Evolutionary conservation across 495 filamentous ascomycete species (phyloP).

Genomic region (Aspergillus haitiensis): DNA sequence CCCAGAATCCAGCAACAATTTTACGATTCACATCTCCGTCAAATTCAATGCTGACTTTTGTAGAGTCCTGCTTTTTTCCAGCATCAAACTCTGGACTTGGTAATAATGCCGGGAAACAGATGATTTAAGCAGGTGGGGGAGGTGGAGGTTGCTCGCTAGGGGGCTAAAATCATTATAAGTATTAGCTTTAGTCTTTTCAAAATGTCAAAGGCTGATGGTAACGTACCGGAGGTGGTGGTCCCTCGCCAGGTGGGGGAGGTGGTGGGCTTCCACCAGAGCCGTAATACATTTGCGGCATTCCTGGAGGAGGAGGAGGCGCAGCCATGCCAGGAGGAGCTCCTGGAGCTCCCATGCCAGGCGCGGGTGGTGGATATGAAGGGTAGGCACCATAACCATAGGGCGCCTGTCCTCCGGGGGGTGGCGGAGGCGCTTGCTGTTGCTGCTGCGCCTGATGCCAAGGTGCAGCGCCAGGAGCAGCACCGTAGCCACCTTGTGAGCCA

Average conservation of each 20-base stretch:
- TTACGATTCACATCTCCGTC: not conserved
- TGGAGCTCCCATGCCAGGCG: constrained; percentile 61
- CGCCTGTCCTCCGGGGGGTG: constrained; percentile 49
- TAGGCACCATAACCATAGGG: constrained; percentile 57
- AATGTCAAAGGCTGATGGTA: not conserved
- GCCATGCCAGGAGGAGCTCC: constrained; percentile 64
- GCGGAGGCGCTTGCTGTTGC: constrained; percentile 57
- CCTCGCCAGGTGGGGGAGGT: constrained; percentile 56
- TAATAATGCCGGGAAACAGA: not conserved
- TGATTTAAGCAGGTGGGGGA: constrained; percentile 53
- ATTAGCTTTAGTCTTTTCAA: constrained; percentile 18
- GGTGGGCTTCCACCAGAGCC: constrained; percentile 66
- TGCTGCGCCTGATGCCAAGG: constrained; percentile 71
- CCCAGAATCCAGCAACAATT: not conserved
- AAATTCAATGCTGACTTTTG: not conserved
- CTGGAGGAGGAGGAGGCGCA: constrained; percentile 68
- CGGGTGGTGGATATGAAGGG: constrained; percentile 54
- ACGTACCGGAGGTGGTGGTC: constrained; percentile 63
- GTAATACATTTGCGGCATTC: constrained; percentile 66
- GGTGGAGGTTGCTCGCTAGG: constrained; percentile 74
- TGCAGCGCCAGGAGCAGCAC: constrained; percentile 52
- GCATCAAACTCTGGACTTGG: no score
- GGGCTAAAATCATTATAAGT: constrained; percentile 35
- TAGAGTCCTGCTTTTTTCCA: no score
- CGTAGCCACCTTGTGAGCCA: constrained; percentile 36